Conservation (phyloP, 352 stramenopile species). For the Phytophthora citricola region DNA sequence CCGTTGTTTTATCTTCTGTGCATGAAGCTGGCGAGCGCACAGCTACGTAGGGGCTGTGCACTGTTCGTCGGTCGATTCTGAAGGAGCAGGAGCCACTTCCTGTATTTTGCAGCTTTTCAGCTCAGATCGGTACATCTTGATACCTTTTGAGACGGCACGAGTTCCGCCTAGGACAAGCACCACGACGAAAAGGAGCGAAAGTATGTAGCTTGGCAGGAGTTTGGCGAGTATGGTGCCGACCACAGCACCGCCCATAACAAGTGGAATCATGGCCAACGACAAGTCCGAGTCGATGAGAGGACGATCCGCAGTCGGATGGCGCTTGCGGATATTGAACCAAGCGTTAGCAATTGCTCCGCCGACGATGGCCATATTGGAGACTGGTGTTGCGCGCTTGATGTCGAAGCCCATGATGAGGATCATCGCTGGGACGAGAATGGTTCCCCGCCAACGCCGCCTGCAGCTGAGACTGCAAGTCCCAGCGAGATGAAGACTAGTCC, state of each 20-base stretch:
- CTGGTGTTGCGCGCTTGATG: conserved; percentile 61
- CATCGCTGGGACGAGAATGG: conserved; percentile 55
- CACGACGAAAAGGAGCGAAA: conserved; percentile 60
- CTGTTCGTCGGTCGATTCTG: conserved; percentile 4
- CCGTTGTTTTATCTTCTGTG: conserved; percentile 5
- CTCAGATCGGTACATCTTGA: conserved; percentile 40
- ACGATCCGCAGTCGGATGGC: conserved; percentile 53
- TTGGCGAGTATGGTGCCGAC: conserved; percentile 58
- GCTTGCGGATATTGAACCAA: conserved; percentile 62
- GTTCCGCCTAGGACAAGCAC: conserved; percentile 45
- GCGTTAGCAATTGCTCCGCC: conserved; percentile 60
- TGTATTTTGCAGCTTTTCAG: conserved; percentile 32
- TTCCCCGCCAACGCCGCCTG: conserved; percentile 56
- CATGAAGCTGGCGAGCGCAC: conserved; percentile 20
- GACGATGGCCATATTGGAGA: conserved; percentile 62
- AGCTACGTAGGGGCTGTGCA: conserved; percentile 10
- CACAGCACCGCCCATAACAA: conserved; percentile 65
- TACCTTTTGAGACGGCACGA: conserved; percentile 31
- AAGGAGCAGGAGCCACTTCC: conserved; percentile 10
- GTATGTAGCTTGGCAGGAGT: conserved; percentile 59
- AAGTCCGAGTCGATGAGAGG: conserved; percentile 65
- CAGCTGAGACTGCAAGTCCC: conserved; percentile 46
- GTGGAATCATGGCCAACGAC: conserved; percentile 56
- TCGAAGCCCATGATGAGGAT: conserved; percentile 63
- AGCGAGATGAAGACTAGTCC: conserved; percentile 48